phyloP scores from a whole-genome alignment of 257 asterid species.

The Petunia axillaris region DNA sequence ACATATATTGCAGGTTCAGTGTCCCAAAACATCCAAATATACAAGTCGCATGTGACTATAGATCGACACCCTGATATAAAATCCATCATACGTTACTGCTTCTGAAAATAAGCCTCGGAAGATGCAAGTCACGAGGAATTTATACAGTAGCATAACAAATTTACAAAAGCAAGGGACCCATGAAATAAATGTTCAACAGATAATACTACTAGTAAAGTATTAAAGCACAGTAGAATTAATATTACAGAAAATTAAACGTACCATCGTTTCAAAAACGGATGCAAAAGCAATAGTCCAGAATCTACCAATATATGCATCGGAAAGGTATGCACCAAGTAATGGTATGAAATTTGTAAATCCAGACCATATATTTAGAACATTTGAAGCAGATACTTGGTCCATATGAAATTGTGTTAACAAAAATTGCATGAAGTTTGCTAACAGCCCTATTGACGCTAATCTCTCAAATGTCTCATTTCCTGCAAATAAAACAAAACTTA shows the following conservation, averaged over 20 bases:
- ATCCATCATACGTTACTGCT: not conserved
- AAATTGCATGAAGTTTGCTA: conserved; percentile 67
- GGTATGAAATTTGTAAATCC: conserved; percentile 60
- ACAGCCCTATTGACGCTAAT: conserved; percentile 55
- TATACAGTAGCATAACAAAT: not conserved
- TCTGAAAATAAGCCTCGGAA: not conserved
- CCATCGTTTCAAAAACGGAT: conserved; percentile 50
- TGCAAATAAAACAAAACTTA: conserved; percentile 24
- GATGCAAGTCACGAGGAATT: not conserved
- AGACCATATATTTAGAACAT: conserved; percentile 55
- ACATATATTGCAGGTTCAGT: no score
- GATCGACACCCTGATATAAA: no score
- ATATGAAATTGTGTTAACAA: conserved; percentile 54
- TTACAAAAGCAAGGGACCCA: not conserved
- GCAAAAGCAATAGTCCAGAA: conserved; percentile 61
- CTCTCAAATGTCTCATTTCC: conserved; percentile 79
- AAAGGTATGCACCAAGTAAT: conserved; percentile 61
- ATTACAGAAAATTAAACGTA: conserved; percentile 1
- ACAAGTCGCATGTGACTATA: no score
- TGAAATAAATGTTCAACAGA: not conserved
- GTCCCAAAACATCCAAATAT: no score
- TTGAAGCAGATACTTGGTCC: conserved; percentile 69
- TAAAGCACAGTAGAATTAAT: not conserved
- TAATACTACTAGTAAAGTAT: not conserved
- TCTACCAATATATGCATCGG: conserved; percentile 60